Percentiles rank a stretch among this genome's conserved stretches.
Conservation (phyloP, 495 filamentous ascomycete genomes). For the Ascobolus immersus region DNA sequence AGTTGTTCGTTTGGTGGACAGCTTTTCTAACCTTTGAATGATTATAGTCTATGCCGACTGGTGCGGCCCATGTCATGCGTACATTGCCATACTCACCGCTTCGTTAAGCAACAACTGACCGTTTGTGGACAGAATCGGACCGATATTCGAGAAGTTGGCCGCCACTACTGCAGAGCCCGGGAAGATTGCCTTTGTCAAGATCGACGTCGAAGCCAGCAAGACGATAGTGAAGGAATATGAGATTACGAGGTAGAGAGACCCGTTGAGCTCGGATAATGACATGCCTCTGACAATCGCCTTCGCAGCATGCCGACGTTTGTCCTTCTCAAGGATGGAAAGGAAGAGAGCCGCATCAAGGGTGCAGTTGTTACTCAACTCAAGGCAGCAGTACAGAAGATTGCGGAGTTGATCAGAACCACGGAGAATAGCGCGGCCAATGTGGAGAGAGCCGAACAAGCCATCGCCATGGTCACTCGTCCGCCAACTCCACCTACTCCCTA, state of each 20-base stretch:
- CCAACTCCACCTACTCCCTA: constrained; percentile 1
- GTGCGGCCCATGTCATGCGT: constrained; percentile 61
- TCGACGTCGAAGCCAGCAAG: constrained; percentile 55
- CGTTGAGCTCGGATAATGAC: background rate
- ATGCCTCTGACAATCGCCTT: background rate
- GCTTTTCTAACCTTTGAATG: background rate
- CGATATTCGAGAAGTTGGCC: constrained; percentile 57
- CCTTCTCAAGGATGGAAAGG: constrained; percentile 49
- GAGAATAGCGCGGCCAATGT: constrained; percentile 22
- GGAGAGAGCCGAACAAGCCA: constrained; percentile 19
- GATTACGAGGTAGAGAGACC: constrained; percentile 37
- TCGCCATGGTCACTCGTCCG: constrained; percentile 9
- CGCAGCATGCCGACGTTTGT: constrained; percentile 48
- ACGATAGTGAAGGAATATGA: constrained; percentile 44
- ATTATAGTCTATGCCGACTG: constrained; percentile 63
- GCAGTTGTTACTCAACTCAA: constrained; percentile 44
- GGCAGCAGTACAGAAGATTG: constrained; percentile 39
- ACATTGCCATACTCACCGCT: too few relatives aligned
- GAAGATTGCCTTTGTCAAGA: constrained; percentile 58
- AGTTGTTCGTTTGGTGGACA: constrained; percentile 2
- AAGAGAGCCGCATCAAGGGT: constrained; percentile 43
- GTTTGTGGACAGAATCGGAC: too few relatives aligned
- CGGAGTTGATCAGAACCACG: constrained; percentile 33
- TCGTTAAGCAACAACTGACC: too few relatives aligned
- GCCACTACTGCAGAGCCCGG: constrained; percentile 42